Conservation (phyloP, 2,329 filamentous ascomycete genomes). For the Allantophomopsis cytisporea region DNA sequence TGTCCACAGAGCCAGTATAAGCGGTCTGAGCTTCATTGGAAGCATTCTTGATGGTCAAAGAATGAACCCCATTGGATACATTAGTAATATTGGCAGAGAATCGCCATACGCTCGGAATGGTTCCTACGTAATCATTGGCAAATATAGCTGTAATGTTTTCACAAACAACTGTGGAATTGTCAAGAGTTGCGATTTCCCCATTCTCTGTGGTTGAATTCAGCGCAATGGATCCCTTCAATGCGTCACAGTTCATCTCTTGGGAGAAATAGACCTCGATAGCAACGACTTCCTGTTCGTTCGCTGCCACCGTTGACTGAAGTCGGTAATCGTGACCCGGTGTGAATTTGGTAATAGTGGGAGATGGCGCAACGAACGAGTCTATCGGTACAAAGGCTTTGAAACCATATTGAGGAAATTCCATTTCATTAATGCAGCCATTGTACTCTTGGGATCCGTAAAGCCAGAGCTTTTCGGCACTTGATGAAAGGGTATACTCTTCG, state of each 20-base stretch:
- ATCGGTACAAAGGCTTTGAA: conserved; percentile 42
- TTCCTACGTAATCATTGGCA: conserved; percentile 28
- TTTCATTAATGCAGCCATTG: conserved; percentile 35
- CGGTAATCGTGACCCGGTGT: conserved; percentile 40
- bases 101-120: conserved; percentile 37
- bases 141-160: conserved; percentile 12
- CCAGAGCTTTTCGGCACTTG: conserved; percentile 29
- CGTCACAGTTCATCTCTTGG: conserved; percentile 42
- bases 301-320: conserved; percentile 25
- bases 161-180: conserved; percentile 26
- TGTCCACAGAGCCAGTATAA: conserved; percentile 26
- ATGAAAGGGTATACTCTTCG: conserved; percentile 35
- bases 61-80: conserved; percentile 46
- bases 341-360: conserved; percentile 41
- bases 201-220: conserved; percentile 36
- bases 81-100: conserved; percentile 35
- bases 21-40: conserved; percentile 25
- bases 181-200: conserved; percentile 25
- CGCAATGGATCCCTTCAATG: conserved; percentile 31
- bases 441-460: conserved; percentile 27
- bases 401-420: conserved; percentile 35
- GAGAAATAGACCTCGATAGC: conserved; percentile 43
- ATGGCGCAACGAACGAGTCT: conserved; percentile 31
- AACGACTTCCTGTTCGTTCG: conserved; percentile 5
- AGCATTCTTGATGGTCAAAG: conserved; percentile 39